phyloP scores from a whole-genome alignment of 805 yeast genomes.

The Candida ponderosae region DNA sequence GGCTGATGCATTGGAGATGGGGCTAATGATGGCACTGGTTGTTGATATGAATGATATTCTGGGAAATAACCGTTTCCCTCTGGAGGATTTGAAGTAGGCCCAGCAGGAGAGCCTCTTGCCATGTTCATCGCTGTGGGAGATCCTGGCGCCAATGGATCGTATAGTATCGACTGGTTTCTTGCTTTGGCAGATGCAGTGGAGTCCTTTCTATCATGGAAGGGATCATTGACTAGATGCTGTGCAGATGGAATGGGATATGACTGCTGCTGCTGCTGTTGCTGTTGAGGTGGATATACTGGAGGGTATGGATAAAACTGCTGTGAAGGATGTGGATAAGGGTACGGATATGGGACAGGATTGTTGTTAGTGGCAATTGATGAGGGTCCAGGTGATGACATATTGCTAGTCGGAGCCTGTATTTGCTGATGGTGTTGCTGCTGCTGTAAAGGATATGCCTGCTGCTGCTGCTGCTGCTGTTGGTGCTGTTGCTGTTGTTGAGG shows the following conservation, averaged over 20 bases:
- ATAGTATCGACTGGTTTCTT: constrained; percentile 17
- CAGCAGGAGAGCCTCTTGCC: constrained; percentile 12
- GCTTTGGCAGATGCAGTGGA: constrained; percentile 14
- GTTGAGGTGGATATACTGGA: neutral
- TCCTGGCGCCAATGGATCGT: constrained; percentile 19
- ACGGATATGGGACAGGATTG: neutral
- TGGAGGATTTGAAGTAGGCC: constrained; percentile 4
- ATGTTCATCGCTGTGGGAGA: constrained; percentile 9
- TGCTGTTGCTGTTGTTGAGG: neutral
- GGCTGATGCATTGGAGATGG: neutral
- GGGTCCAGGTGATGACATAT: no score
- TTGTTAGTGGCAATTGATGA: no score
- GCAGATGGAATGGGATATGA: constrained; percentile 1
- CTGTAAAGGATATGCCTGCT: no score
- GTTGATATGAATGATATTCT: constrained; percentile 8
- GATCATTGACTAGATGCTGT: constrained; percentile 11
- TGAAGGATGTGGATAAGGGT: constrained; percentile 4
- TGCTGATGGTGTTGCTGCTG: neutral
- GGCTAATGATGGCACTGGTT: neutral
- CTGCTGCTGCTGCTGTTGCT: constrained; percentile 3
- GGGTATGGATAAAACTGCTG: constrained; percentile 1
- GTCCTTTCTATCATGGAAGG: constrained; percentile 15
- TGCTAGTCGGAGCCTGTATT: neutral
- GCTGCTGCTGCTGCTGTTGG: neutral
- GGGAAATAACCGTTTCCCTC: constrained; percentile 13